Percentiles rank a stretch among this genome's conserved stretches.
These are phyloP conservation scores for Stentor coeruleus DNA, from an alignment of 73 alveolate genomes.

Conservation along the genomic window DNA sequence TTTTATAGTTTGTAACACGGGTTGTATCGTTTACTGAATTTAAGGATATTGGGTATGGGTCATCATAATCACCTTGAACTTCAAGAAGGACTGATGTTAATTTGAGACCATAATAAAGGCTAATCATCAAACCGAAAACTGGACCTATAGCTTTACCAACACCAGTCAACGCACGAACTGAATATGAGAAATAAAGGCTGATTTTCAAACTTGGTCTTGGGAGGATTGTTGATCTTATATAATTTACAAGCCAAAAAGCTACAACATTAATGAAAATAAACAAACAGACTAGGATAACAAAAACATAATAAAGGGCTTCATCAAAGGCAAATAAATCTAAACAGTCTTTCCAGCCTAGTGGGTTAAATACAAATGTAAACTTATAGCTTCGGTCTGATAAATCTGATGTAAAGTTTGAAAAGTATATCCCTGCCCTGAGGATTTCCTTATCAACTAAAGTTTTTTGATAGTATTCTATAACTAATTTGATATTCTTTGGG, in stretches of 20 bases:
- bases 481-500: neutral
- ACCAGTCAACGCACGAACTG: neutral
- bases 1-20: neutral
- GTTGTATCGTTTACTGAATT: neutral
- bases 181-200: conserved; percentile 11
- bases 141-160: neutral
- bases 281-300: conserved; percentile 8
- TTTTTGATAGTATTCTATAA: conserved; percentile 1
- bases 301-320: neutral
- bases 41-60: conserved; percentile 9
- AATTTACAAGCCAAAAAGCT: neutral
- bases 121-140: neutral
- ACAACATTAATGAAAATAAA: neutral
- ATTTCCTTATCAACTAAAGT: neutral
- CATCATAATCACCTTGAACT: conserved; percentile 9
- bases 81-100: neutral
- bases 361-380: neutral
- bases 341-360: conserved; percentile 15
- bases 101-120: neutral
- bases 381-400: neutral
- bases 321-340: conserved; percentile 16
- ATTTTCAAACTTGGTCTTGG: conserved; percentile 19
- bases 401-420: neutral
- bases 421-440: neutral
- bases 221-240: neutral